Evolutionary conservation across 2,329 filamentous ascomycete genomes (phyloP), one percentile per base, ranked within the genome.

Genomic region (Ophiostoma himal-ulmi): DNA sequence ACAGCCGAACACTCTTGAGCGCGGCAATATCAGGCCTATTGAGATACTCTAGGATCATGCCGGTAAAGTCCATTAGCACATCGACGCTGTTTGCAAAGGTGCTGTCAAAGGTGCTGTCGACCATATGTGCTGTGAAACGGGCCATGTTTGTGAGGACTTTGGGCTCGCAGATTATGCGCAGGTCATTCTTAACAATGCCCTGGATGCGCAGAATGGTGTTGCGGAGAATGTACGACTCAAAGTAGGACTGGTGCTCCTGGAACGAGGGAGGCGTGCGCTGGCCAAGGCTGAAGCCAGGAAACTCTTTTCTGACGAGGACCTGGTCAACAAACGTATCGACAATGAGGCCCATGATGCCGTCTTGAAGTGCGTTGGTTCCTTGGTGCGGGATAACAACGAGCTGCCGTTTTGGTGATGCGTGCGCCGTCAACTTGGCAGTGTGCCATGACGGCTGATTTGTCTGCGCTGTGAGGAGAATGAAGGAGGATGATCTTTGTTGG

Each of bases 11-110:
- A 57, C 88, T 92, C 79, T 98, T 99, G 73, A 94, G 81, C 13
- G 83, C 84, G 0, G 92, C 87, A 48, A 99, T 84, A 17, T 97
- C 92, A 0, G 94, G 91, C 11, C 91, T 87, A 77, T 97, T 93
- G 4, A 99, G 83, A 76, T 96, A 94, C 77, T 99, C 95, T 7
- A 99, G 80, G 7, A 97, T 80, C 69, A 90, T 89, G 1, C 94
- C 95, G 3, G 90, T 86, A 75, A 97, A 96, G 75, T 98, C 94
- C 41, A 98, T 85, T 75, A 95, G 86, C 4, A 88, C 85, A 75
- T 93, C 91, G 1, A 92, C 92, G 1, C 94, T 94, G 74, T 95
- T 90, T 73, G 97, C 87, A 76, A 98, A 98, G 92, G 94, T 97
- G 20, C 95, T 95, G 79, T 98, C 95, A 74, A 95, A 97, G 14